These are phyloP conservation scores for Cadophora gregata DNA, from an alignment of 2,329 filamentous ascomycete species.

Conservation along the genomic window DNA sequence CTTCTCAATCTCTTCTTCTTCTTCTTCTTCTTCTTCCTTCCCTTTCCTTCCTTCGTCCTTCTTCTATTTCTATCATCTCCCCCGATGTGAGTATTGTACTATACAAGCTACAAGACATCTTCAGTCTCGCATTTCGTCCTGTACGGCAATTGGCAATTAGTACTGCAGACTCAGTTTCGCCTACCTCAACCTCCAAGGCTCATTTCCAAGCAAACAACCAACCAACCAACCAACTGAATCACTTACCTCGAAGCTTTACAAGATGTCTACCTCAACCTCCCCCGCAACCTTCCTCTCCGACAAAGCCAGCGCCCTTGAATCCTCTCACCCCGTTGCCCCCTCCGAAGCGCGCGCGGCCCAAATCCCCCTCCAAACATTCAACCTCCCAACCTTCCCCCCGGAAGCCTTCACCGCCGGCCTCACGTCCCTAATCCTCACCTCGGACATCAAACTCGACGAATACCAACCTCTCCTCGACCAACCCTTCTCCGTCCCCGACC, in stretches of 20 bases:
- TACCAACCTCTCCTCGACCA: conserved; percentile 48
- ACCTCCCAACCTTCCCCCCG: conserved; percentile 51
- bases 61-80: not conserved
- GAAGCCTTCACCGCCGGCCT: conserved; percentile 49
- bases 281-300: conserved; percentile 30
- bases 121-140: not conserved
- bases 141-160: not conserved
- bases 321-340: conserved; percentile 27
- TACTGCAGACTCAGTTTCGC: not conserved
- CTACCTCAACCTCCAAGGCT: not conserved
- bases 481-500: conserved; percentile 45
- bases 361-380: conserved; percentile 53
- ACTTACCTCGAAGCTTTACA: not conserved
- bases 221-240: not conserved
- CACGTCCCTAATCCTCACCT: conserved; percentile 53
- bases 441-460: conserved; percentile 54
- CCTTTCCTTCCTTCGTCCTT: not conserved
- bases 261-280: conserved; percentile 25
- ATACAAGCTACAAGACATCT: not conserved
- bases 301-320: conserved; percentile 27
- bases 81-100: not conserved
- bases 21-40: not conserved
- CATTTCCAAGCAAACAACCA: not conserved
- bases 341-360: conserved; percentile 50
- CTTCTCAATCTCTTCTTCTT: not conserved